A percentile compares a stretch with the other conserved stretches of the same genome.
phyloP scores from a whole-genome alignment of 495 filamentous ascomycete species.

The Penicillium bialowiezense region DNA sequence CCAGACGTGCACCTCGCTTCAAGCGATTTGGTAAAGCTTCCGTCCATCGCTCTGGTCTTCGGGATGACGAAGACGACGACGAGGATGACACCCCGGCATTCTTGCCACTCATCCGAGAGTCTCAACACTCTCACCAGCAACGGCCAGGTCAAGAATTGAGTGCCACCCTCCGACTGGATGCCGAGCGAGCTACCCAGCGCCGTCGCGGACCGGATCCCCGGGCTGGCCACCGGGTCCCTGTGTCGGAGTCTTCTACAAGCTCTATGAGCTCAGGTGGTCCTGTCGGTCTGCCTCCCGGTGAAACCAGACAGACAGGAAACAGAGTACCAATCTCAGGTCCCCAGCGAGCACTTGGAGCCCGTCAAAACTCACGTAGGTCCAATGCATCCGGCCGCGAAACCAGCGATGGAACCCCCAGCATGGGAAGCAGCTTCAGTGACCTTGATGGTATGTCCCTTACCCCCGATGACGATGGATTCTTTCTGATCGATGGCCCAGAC shows the following conservation, averaged over 20 bases:
- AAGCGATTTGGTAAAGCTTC: conserved; percentile 42
- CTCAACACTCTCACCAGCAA: conserved; percentile 20
- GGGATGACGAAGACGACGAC: conserved; percentile 44
- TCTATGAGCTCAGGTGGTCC: conserved; percentile 50
- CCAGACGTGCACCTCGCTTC: conserved; percentile 25
- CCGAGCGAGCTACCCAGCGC: conserved; percentile 41
- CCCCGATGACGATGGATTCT: conserved; percentile 1
- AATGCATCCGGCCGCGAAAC: conserved; percentile 56
- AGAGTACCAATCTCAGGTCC: conserved; percentile 42
- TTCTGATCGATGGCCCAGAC: conserved; percentile 49
- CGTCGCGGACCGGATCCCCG: conserved; percentile 29
- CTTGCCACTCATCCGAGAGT: conserved; percentile 56
- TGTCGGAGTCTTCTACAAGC: conserved; percentile 59
- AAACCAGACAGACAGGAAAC: conserved; percentile 19
- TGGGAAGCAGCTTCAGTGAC: conserved; percentile 97
- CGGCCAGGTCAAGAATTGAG: conserved; percentile 50
- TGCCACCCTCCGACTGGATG: conserved; percentile 56
- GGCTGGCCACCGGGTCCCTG: conserved; percentile 33
- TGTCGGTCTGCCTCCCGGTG: conserved; percentile 16
- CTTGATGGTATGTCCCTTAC: conserved; percentile 69
- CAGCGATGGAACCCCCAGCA: conserved; percentile 89
- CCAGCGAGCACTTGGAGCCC: conserved; percentile 54
- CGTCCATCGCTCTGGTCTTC: conserved; percentile 29
- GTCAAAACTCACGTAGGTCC: conserved; percentile 55
- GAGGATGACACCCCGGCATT: conserved; percentile 66